phyloP scores from a whole-genome alignment of 2,329 filamentous ascomycete genomes.

The Alternaria gansuensis region DNA sequence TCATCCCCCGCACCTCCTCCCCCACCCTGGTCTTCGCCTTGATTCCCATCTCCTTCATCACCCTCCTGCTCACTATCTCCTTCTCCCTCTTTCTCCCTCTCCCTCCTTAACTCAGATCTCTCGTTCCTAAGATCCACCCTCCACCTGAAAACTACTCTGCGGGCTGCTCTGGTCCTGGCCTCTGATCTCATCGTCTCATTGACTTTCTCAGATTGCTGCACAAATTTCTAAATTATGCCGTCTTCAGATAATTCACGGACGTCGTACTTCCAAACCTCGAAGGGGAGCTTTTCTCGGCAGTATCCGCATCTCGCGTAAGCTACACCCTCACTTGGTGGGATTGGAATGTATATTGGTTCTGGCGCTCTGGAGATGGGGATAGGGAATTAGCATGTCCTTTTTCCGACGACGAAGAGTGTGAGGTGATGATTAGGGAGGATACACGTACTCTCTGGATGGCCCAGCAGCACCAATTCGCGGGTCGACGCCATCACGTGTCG shows the following conservation, averaged over 20 bases:
- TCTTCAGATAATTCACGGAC: slow-evolving; percentile 2
- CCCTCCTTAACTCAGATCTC: background rate
- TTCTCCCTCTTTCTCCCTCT: background rate
- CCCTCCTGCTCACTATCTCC: background rate
- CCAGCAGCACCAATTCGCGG: background rate
- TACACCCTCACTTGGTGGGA: background rate
- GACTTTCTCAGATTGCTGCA: background rate
- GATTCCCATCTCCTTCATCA: background rate
- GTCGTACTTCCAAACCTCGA: slow-evolving; percentile 4
- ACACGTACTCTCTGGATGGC: background rate
- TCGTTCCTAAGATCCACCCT: background rate
- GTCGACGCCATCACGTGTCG: background rate
- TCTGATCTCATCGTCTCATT: background rate
- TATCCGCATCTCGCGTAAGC: background rate
- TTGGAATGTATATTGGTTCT: background rate
- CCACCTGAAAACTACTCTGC: background rate
- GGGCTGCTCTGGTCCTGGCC: background rate
- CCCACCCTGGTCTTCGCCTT: background rate
- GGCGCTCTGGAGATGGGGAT: background rate
- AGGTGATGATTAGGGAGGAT: background rate
- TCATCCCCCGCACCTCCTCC: background rate
- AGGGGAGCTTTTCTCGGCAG: slow-evolving; percentile 1
- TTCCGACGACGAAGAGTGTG: too few relatives aligned
- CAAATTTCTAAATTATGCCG: background rate
- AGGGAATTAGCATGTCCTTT: background rate